phyloP scores from a whole-genome alignment of 2,329 filamentous ascomycete species.

The Stagonosporopsis chrysanthemi region DNA sequence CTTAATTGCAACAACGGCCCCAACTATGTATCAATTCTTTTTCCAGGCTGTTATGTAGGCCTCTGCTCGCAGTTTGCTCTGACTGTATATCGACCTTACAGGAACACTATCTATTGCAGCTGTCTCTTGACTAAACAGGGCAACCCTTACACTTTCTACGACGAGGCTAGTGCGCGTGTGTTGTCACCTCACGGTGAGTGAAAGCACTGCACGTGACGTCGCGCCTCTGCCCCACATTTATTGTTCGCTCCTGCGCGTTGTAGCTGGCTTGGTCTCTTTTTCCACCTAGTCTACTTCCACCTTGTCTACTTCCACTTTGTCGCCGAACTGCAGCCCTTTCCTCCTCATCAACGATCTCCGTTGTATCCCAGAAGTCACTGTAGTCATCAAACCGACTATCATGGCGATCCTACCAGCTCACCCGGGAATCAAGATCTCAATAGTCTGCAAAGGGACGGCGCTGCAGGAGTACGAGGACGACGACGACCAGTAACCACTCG shows the following conservation, averaged over 20 bases:
- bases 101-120: too few species aligned
- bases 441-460: slow-evolving; percentile 28
- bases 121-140: too few species aligned
- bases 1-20: too few species aligned
- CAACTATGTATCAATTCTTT: too few species aligned
- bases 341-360: not conserved
- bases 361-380: not conserved
- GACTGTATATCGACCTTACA: too few species aligned
- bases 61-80: too few species aligned
- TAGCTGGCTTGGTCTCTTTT: too few species aligned
- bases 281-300: too few species aligned
- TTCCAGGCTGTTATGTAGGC: too few species aligned
- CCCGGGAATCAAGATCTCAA: slow-evolving; percentile 24
- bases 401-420: slow-evolving; percentile 30
- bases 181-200: not conserved
- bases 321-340: not conserved
- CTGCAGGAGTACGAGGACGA: slow-evolving; percentile 41
- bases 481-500: slow-evolving; percentile 23
- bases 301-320: slow-evolving; percentile 6
- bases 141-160: too few species aligned
- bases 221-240: not conserved
- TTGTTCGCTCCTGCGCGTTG: not conserved
- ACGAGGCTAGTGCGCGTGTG: too few species aligned
- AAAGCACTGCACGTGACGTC: not conserved
- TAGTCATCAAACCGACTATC: not conserved